phyloP scores from a whole-genome alignment of 495 filamentous ascomycete genomes.

The Extremus antarcticus region DNA sequence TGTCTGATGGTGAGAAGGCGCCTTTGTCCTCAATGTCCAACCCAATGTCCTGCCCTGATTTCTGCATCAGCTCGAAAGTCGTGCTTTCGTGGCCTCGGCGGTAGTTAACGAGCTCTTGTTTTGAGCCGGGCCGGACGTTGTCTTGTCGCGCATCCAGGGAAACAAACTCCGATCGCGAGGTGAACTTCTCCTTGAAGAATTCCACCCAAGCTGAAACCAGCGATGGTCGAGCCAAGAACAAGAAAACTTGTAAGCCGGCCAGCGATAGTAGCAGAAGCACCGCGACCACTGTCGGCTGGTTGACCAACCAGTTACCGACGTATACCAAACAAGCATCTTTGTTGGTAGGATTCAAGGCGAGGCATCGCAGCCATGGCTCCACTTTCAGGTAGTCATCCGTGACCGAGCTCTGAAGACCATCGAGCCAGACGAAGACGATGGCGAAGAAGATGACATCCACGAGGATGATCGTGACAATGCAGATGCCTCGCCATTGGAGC shows the following conservation, averaged over 20 bases:
- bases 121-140: constrained; percentile 47
- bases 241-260: constrained; percentile 70
- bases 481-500: constrained; percentile 87
- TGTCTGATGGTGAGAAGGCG: background rate
- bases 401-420: constrained; percentile 52
- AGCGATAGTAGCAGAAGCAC: constrained; percentile 73
- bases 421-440: constrained; percentile 76
- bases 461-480: constrained; percentile 76
- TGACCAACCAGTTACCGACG: constrained; percentile 50
- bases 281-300: constrained; percentile 66
- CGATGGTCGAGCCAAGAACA: constrained; percentile 67
- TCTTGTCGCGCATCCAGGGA: constrained; percentile 69
- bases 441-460: constrained; percentile 86
- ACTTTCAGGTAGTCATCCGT: constrained; percentile 43
- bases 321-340: constrained; percentile 52
- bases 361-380: constrained; percentile 60
- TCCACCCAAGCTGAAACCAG: constrained; percentile 81
- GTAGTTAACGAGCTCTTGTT: constrained; percentile 60
- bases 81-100: constrained; percentile 17
- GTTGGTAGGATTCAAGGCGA: constrained; percentile 46
- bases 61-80: constrained; percentile 19
- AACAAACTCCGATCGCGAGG: constrained; percentile 62
- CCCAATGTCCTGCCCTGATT: constrained; percentile 1
- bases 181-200: constrained; percentile 40
- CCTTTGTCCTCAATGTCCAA: constrained; percentile 6